These are phyloP conservation scores for Geranomyces variabilis DNA, from an alignment of 192 early-diverging fungal species.

Conservation along the genomic window DNA sequence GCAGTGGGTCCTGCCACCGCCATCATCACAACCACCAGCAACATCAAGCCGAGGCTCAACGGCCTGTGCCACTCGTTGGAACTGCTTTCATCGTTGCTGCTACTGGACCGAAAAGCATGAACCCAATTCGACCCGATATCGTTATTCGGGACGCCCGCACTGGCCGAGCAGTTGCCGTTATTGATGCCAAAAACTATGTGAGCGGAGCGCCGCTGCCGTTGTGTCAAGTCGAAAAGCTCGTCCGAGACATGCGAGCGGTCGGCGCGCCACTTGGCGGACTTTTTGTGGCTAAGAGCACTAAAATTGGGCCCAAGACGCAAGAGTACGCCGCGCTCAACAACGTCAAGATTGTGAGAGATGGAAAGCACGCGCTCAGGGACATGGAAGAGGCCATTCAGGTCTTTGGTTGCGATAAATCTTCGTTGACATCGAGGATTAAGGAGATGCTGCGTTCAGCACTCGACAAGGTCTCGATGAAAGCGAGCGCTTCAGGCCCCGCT, in stretches of 20 bases:
- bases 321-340: background rate
- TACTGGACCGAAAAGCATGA: too few species aligned
- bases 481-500: too few species aligned
- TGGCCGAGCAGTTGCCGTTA: conserved; percentile 3
- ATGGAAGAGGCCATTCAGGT: background rate
- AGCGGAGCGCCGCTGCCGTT: background rate
- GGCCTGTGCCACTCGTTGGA: too few species aligned
- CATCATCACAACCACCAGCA: background rate
- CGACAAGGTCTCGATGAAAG: too few species aligned
- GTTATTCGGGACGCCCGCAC: conserved; percentile 16
- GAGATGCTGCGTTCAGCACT: too few species aligned
- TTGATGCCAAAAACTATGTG: conserved; percentile 21
- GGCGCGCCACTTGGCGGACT: background rate
- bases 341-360: background rate
- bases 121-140: conserved; percentile 2
- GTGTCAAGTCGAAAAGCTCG: conserved; percentile 4
- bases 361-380: background rate
- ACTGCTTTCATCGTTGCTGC: too few species aligned
- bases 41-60: too few species aligned
- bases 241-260: conserved; percentile 6
- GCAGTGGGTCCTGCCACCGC: background rate
- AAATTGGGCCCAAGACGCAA: background rate
- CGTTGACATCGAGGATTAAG: too few species aligned
- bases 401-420: too few species aligned
- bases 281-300: background rate